Evolutionary conservation across 805 yeast species (phyloP), one percentile per base, ranked within the genome.

Genomic region (Ogataea philodendri): DNA sequence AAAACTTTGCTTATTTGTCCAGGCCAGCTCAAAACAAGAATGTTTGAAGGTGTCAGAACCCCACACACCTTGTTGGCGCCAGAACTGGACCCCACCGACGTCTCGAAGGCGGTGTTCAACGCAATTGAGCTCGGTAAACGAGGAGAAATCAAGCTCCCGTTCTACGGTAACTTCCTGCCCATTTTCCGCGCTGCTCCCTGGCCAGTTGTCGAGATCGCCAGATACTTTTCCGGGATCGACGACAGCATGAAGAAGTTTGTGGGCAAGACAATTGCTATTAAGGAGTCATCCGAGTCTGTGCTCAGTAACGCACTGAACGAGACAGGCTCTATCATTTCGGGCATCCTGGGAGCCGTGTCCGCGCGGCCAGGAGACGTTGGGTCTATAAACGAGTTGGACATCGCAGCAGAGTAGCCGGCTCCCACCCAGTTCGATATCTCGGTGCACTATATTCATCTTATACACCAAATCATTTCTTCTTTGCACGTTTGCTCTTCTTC

Each of bases 31-130:
- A 72, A 69, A 31, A 87, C 97, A 0, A 50, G 56, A 3, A 72
- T 90, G 86, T 90, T 90, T 56, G 65, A 66, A 11, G 78, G 80
- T 2, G 84, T 90, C 5, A 43, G 60, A 19, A 82, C 96, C 0
- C 96, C 97, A 0, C 78, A 84, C 8, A 63, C 69, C 3, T 46
- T 81, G 4, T 56, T 89, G 6, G 97, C 97, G 0, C 97, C 97
- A 0, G 84, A 83, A 41, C 65, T 89, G 22, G 81, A 81, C 11
- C 88, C 93, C 0, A 52, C 50, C 7, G 68, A 68, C 42, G 81
- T 88, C 10, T 95, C 96, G 0, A 50, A 51, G 2, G 63, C 65
- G 23, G 70, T 89, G 3, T 63, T 80, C 11, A 52, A 58, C 4
- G 76, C 85, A 0, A 61, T 86, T 20, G 72, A 69, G 31, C 52